Conservation (phyloP, 805 yeast genomes). For the Teunomyces funiuensis region DNA sequence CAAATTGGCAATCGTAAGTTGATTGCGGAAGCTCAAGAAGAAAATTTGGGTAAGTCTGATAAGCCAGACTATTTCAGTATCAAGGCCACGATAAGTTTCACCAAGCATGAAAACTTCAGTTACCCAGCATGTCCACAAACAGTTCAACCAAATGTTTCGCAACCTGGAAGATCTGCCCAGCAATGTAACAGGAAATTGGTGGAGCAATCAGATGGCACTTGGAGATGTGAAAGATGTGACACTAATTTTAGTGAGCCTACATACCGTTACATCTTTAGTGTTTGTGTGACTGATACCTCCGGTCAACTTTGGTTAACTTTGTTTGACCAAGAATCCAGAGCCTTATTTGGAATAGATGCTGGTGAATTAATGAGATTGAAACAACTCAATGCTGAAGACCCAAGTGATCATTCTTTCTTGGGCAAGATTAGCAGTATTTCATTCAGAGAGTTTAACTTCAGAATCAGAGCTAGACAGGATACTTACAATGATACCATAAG, state of each 20-base stretch:
- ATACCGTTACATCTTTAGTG: conserved; percentile 77
- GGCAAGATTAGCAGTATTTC: conserved; percentile 47
- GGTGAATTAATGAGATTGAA: conserved; percentile 55
- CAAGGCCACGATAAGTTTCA: conserved; percentile 70
- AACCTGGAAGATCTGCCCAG: conserved; percentile 24
- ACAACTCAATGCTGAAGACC: conserved; percentile 34
- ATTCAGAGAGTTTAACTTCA: conserved; percentile 70
- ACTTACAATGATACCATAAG: conserved; percentile 76
- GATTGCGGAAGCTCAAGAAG: conserved; percentile 62
- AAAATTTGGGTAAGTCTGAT: conserved; percentile 70
- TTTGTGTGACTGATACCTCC: conserved; percentile 74
- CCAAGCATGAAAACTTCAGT: conserved; percentile 73
- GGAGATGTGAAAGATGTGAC: conserved; percentile 95
- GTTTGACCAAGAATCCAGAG: conserved; percentile 81
- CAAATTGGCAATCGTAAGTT: conserved; percentile 59
- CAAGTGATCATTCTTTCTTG: conserved; percentile 35
- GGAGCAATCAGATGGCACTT: conserved; percentile 65
- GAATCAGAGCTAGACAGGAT: conserved; percentile 81
- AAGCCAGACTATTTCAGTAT: conserved; percentile 75
- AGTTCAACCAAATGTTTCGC: conserved; percentile 18
- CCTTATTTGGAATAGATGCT: conserved; percentile 62
- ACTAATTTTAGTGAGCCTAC: conserved; percentile 64
- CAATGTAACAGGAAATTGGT: conserved; percentile 80
- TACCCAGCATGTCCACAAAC: conserved; percentile 86
- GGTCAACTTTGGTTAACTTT: conserved; percentile 85